Percentiles rank a stretch among this genome's conserved stretches.
phyloP scores from a whole-genome alignment of 2,329 filamentous ascomycete species.

The Trematosphaeria pertusa region DNA sequence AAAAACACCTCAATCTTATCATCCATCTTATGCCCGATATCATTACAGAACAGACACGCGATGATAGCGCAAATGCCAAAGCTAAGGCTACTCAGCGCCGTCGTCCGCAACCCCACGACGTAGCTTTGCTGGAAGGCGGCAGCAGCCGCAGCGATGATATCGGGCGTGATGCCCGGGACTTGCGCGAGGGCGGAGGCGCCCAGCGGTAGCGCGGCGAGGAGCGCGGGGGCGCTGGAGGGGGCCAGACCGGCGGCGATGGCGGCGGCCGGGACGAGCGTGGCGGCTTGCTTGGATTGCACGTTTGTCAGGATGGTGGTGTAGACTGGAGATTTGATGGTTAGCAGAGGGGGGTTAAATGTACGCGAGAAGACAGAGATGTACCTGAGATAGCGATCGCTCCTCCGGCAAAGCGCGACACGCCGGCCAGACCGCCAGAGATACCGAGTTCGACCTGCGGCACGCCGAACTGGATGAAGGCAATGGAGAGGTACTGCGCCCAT shows the following conservation, averaged over 20 bases:
- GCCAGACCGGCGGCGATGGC: constrained; percentile 23
- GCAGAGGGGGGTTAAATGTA: neutral
- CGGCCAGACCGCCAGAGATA: constrained; percentile 48
- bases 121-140: constrained; percentile 27
- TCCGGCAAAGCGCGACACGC: constrained; percentile 54
- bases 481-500: constrained; percentile 57
- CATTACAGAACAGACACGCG: constrained; percentile 26
- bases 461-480: constrained; percentile 59
- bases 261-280: constrained; percentile 21
- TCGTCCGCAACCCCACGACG: constrained; percentile 21
- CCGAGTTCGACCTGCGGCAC: constrained; percentile 58
- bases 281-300: constrained; percentile 22
- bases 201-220: constrained; percentile 22
- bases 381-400: constrained; percentile 51
- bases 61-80: constrained; percentile 26
- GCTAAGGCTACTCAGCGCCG: constrained; percentile 22
- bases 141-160: constrained; percentile 24
- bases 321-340: constrained; percentile 13
- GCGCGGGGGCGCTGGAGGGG: constrained; percentile 13
- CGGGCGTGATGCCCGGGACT: constrained; percentile 22
- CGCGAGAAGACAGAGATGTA: constrained; percentile 14
- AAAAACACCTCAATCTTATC: constrained; percentile 32
- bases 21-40: constrained; percentile 32
- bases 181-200: constrained; percentile 20
- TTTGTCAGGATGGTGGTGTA: constrained; percentile 55